A percentile compares a stretch with the other conserved stretches of the same genome.
phyloP scores from a whole-genome alignment of 495 filamentous ascomycete genomes.

The Friedmanniomyces simplex region DNA sequence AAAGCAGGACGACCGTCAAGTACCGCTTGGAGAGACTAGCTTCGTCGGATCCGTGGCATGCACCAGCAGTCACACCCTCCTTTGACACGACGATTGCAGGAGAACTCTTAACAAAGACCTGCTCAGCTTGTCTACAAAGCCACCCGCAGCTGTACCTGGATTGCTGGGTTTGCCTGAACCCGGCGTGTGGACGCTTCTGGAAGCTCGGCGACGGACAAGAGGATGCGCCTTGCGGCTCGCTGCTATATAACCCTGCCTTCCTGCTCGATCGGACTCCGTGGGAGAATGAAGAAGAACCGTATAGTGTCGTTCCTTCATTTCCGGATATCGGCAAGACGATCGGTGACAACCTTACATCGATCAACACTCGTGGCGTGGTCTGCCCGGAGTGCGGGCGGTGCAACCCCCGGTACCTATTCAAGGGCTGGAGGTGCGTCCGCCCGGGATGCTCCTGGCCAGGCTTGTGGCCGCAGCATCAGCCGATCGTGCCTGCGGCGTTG shows the following conservation, averaged over 20 bases:
- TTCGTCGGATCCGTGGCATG: slow-evolving; percentile 52
- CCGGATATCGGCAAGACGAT: slow-evolving; percentile 29
- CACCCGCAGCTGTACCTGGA: slow-evolving; percentile 40
- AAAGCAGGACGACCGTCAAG: slow-evolving; percentile 34
- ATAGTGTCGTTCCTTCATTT: slow-evolving; percentile 30
- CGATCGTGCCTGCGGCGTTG: slow-evolving; percentile 18
- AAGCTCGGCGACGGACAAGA: slow-evolving; percentile 24
- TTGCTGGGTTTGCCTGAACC: slow-evolving; percentile 64
- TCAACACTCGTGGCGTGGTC: slow-evolving; percentile 48
- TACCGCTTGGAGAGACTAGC: slow-evolving; percentile 65
- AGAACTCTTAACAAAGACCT: slow-evolving; percentile 18
- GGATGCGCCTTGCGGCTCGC: slow-evolving; percentile 15
- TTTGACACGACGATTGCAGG: neutral
- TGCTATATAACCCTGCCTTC: slow-evolving; percentile 51
- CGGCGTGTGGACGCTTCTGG: slow-evolving; percentile 50
- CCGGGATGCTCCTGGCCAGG: slow-evolving; percentile 38
- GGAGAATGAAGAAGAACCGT: slow-evolving; percentile 31
- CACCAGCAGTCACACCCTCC: slow-evolving; percentile 25
- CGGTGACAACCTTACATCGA: slow-evolving; percentile 12
- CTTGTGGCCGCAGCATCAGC: slow-evolving; percentile 11
- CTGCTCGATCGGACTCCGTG: slow-evolving; percentile 36
- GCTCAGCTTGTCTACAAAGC: slow-evolving; percentile 31
- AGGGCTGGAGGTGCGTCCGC: slow-evolving; percentile 52
- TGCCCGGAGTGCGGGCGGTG: slow-evolving; percentile 62
- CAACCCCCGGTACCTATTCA: slow-evolving; percentile 51